Base-by-base conservation (phyloP, 2,329 filamentous ascomycete genomes). In the Meredithiella fracta region DNA sequence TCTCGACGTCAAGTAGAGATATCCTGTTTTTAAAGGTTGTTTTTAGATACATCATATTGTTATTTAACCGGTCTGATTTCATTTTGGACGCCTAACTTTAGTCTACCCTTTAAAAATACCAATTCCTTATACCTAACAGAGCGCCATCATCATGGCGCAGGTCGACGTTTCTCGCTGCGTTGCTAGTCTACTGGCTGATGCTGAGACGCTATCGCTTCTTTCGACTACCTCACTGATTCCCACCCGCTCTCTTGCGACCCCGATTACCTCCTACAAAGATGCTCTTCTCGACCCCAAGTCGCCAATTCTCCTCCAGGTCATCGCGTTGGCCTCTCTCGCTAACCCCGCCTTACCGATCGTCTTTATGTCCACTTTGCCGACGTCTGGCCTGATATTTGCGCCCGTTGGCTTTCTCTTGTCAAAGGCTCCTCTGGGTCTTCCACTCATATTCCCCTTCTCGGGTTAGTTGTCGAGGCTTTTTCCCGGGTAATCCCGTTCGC, bases 401-500 rank as follows among this genome's bases (percentile, higher is more conserved):
- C 88, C 60, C 75, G 85, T 72, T 94, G 88, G 88, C 72, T 85
- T 47, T 17, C 34, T 3, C n/a, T 52, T 17, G 72, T 74, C 63
- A 67, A 71, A 65, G 56, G 34, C 29, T 34, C 29, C 5, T 34
- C 29, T 11, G 40, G 23, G 8, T 31, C 26, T 11, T 37, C 42
- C 5, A 34, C 5, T 22, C 29, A 37, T 37, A 63, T 40, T 31
- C 20, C 52, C 5, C 42, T 70, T 26, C 67, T 67, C 65, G 44
- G 64, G 67, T 60, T 55, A 66, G 62, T 67, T 63, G 75, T 91
- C 60, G 76, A 82, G 56, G 83, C 86, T 31, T 85, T 95, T 70
- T 84, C 86, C 59, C 78, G 85, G 64, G 75, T 95, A 60, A 67
- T 96, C 62, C 86, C 88, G 17, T 83, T 92, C 72, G 85, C 86